These are phyloP conservation scores for Kodamaea fukazawae DNA, from an alignment of 805 yeast genomes.

Conservation along the genomic window DNA sequence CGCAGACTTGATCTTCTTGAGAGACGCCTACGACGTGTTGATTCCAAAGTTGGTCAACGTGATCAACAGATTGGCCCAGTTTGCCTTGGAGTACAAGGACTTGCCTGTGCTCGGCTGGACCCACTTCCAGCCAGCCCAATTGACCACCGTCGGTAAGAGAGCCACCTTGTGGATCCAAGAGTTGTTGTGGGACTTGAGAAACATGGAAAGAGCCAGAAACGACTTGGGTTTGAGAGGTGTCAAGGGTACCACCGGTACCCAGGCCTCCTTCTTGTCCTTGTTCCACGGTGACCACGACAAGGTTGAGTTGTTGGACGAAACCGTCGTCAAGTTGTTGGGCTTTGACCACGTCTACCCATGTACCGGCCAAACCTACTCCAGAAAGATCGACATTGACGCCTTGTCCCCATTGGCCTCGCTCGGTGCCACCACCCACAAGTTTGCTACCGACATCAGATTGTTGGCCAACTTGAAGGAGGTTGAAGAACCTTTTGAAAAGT, in stretches of 20 bases:
- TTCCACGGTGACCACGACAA: constrained; percentile 97
- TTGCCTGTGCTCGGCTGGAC: constrained; percentile 98
- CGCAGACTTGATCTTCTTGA: constrained; percentile 92
- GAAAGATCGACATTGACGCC: constrained; percentile 95
- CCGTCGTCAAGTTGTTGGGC: constrained; percentile 89
- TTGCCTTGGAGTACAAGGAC: constrained; percentile 91
- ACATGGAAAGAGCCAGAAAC: constrained; percentile 91
- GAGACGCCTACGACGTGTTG: constrained; percentile 91
- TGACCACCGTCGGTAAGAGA: constrained; percentile 97
- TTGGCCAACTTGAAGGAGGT: constrained; percentile 95
- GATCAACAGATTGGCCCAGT: constrained; percentile 81
- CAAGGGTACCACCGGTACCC: constrained; percentile 99
- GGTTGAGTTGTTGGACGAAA: constrained; percentile 88
- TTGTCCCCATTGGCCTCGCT: constrained; percentile 89
- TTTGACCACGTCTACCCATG: constrained; percentile 95
- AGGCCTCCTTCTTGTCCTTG: constrained; percentile 90
- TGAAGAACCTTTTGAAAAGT: constrained; percentile 97
- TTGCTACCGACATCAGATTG: constrained; percentile 95
- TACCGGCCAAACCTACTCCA: constrained; percentile 98
- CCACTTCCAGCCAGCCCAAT: constrained; percentile 99
- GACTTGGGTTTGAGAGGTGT: constrained; percentile 97
- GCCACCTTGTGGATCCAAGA: constrained; percentile 98
- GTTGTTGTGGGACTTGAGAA: constrained; percentile 94
- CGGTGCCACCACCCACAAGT: constrained; percentile 95
- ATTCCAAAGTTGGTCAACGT: constrained; percentile 96